These are phyloP conservation scores for Russula foetens DNA, from an alignment of 768 basidiomycete species.

Conservation along the genomic window DNA sequence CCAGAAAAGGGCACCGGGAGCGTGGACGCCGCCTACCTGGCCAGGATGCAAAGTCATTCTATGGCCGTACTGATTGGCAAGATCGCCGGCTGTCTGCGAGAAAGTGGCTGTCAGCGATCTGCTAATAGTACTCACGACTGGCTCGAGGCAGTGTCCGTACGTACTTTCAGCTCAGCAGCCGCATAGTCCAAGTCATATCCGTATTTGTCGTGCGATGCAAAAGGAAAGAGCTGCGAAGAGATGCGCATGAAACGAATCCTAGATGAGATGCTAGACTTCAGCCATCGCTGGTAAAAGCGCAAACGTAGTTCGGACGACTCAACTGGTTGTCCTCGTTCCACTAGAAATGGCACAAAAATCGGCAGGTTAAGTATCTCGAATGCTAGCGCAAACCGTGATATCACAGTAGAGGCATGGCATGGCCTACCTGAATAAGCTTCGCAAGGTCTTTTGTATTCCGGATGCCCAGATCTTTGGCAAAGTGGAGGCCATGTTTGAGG, in stretches of 20 bases:
- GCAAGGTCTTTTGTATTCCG: slow-evolving; percentile 68
- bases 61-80: slow-evolving; percentile 43
- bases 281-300: background rate
- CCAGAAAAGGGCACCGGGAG: background rate
- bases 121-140: too few relatives aligned
- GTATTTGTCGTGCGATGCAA: slow-evolving; percentile 70
- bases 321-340: slow-evolving; percentile 81
- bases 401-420: background rate
- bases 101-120: slow-evolving; percentile 9
- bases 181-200: slow-evolving; percentile 82
- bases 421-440: slow-evolving; percentile 50
- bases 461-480: slow-evolving; percentile 71
- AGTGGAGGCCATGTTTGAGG: slow-evolving; percentile 71
- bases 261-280: background rate
- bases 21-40: slow-evolving; percentile 32
- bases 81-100: slow-evolving; percentile 30
- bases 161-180: slow-evolving; percentile 39
- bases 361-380: background rate
- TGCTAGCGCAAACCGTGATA: too few relatives aligned
- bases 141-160: background rate
- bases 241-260: slow-evolving; percentile 82
- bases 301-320: too few relatives aligned
- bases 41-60: slow-evolving; percentile 85
- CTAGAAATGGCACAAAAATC: slow-evolving; percentile 17
- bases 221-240: slow-evolving; percentile 92